Percentiles rank a stretch among this genome's conserved stretches.
Conservation (phyloP, 805 yeast species). For the Wickerhamomyces bisporus region DNA sequence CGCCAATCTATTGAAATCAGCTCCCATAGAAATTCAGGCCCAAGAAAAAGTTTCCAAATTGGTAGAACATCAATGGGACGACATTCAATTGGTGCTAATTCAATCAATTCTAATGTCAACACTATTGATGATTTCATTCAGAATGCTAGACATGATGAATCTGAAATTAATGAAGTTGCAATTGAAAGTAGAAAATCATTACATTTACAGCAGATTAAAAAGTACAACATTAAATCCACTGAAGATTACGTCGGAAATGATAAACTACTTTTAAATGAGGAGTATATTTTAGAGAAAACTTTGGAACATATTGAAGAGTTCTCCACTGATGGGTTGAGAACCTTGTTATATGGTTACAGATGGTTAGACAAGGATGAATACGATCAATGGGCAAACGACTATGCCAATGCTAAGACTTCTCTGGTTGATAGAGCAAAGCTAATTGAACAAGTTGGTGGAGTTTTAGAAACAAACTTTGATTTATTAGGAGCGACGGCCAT, state of each 20-base stretch:
- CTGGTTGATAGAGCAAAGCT: conserved; percentile 58
- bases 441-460: conserved; percentile 68
- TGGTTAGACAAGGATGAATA: conserved; percentile 62
- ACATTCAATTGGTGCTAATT: conserved; percentile 24
- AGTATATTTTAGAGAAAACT: conserved; percentile 74
- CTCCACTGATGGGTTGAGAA: conserved; percentile 91
- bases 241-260: conserved; percentile 45
- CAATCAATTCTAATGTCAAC: conserved; percentile 22
- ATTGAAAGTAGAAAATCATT: conserved; percentile 50
- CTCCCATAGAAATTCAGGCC: conserved; percentile 19
- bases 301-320: conserved; percentile 89
- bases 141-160: conserved; percentile 38
- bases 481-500: conserved; percentile 93
- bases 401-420: conserved; percentile 73
- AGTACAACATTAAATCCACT: conserved; percentile 33
- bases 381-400: conserved; percentile 59
- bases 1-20: conserved; percentile 39
- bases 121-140: conserved; percentile 48
- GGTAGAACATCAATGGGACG: conserved; percentile 8
- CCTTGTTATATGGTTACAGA: conserved; percentile 75
- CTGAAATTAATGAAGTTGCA: conserved; percentile 50
- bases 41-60: conserved; percentile 27
- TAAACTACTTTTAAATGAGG: conserved; percentile 60
- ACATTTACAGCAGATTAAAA: conserved; percentile 52
- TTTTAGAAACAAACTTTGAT: conserved; percentile 62